Evolutionary conservation across 148 eudicot genomes (phyloP), one percentile per base, ranked within the genome.

Genomic region (Cornus florida): DNA sequence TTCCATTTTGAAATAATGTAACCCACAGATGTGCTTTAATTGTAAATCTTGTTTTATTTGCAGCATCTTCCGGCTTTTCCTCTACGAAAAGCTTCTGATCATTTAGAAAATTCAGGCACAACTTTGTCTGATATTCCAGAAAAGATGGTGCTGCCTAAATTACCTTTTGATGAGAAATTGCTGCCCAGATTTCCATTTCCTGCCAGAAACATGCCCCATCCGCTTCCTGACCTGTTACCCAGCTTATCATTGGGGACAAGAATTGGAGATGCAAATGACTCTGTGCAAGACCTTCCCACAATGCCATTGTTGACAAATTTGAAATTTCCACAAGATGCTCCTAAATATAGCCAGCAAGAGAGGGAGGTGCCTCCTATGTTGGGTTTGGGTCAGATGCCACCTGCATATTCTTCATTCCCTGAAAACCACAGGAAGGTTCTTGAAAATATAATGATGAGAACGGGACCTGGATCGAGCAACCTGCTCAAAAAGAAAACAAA

Each of bases 341-440:
- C 88, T 5, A 85, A 72, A 71, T 78, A 23, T 74, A 86, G 83
- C 68, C 93, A 75, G 75, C 93, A 78, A 79, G 91, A 90, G 74
- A 64, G 83, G n/a, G 90, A 91, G 79, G 71, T 78, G 82, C 82
- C 83, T 73, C 91, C 93, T 33, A 73, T 86, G 28, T 75, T 92
- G 76, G 91, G 93, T 74, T 78, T 91, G 80, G 91, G 91, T 67
- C 93, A 86, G 73, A 77, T 81, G 84, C 85, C 90, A 75, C 83
- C 86, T 23, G 17, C 87, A 39, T 78, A 77, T 79, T 82, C 93
- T 19, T 80, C 93, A 17, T 80, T 94, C 79, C 91, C 97, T 69
- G 99, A 94, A 79, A 97, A 86, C 79, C 98, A 97, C 70, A 83
- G 95, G 78, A 92, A 89, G 86, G 93, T 97, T 87, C 97, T 94